Base-by-base conservation (phyloP, 169 alveolate genomes). In the Toxoplasma gondii region DNA sequence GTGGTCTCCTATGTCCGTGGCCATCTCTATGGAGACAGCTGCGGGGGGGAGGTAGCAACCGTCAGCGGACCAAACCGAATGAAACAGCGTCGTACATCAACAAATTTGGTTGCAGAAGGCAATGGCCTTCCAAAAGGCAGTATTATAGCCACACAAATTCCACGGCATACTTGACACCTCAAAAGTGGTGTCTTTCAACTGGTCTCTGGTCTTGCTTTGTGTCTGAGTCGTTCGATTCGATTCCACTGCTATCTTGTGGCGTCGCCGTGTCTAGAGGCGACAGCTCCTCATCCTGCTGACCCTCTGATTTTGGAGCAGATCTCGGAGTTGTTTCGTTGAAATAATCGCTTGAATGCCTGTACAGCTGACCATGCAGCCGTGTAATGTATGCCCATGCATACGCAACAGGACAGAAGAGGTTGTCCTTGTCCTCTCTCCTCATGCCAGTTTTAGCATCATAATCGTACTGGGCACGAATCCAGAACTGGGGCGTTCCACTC, bases 331-430 rank as follows among this genome's bases (percentile, higher is more conserved):
- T 78, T 41, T 78, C 87, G 16, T 78, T 41, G 87, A 78, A 78
- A 44, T 78, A 78, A n/a, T 78, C 87, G 45, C 53, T 39, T 7
- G 90, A 19, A 41, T 70, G 93, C 49, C 78, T 90, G 93, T 69
- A 90, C 80, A 90, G 69, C 45, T 90, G 93, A 10, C 93, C 93
- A 22, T 74, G 86, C 43, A 90, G 58, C 74, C 93, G 67, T n/a
- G 88, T 64, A 43, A 90, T 90, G 88, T 58, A 90, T 27, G 81
- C 93, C 93, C 93, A 90, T 12, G 93, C 93, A 41, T 58, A 90
- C 36, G 88, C 58, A 9, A 78, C 93, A 5, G 93, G 93, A 44
- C 93, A 90, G 93, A 38, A 88, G 44, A 39, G 45, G 17, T 88
- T 39, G 69, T 39, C 39, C 81, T 44, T 70, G 5, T 45, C 81